phyloP scores from a whole-genome alignment of 2,329 filamentous ascomycete genomes.

The Sclerotinia spermophila region DNA sequence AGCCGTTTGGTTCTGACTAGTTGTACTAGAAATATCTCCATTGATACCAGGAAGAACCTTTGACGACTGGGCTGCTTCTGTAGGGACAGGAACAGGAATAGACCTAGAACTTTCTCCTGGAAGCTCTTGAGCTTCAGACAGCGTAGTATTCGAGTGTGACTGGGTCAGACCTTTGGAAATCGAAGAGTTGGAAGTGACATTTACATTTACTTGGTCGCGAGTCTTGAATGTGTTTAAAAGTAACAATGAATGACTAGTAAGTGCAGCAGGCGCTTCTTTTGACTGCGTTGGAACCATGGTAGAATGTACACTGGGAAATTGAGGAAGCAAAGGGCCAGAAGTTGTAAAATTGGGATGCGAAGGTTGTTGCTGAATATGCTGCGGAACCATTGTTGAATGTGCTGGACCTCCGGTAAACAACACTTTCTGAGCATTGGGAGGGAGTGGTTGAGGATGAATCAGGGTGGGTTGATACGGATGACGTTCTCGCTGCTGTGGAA shows the following conservation, averaged over 20 bases:
- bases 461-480: conserved; percentile 36
- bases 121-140: conserved; percentile 31
- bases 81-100: neutral
- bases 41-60: conserved; percentile 15
- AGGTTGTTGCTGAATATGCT: conserved; percentile 30
- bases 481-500: conserved; percentile 27
- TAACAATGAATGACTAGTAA: conserved; percentile 44
- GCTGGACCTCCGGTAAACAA: conserved; percentile 44
- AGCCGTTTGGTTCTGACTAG: conserved; percentile 19
- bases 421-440: conserved; percentile 53
- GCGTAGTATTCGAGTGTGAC: conserved; percentile 14
- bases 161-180: conserved; percentile 24
- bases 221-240: conserved; percentile 46
- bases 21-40: neutral
- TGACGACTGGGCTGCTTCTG: conserved; percentile 13
- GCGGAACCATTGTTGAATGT: conserved; percentile 35
- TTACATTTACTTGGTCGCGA: conserved; percentile 26
- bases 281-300: conserved; percentile 30
- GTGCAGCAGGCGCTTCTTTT: conserved; percentile 32
- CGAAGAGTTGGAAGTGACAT: conserved; percentile 20
- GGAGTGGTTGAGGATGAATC: conserved; percentile 40
- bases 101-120: conserved; percentile 28
- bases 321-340: conserved; percentile 22
- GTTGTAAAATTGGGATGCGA: conserved; percentile 18
- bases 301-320: conserved; percentile 32